phyloP scores from a whole-genome alignment of 768 basidiomycete species.

The Pleurotus tuoliensis region DNA sequence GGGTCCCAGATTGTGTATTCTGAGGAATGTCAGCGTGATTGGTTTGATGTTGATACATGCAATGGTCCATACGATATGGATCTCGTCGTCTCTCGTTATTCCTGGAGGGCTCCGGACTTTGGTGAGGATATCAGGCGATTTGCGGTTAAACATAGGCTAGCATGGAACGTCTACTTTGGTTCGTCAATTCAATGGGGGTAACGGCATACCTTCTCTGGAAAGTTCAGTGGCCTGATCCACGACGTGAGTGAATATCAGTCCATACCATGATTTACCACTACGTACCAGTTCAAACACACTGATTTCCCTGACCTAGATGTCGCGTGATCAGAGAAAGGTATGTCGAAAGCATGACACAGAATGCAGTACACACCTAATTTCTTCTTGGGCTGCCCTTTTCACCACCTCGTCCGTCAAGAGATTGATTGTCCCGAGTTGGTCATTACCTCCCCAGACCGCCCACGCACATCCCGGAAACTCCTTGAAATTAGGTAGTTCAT shows the following conservation, averaged over 20 bases:
- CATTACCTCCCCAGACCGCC: constrained; percentile 63
- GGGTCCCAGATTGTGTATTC: constrained; percentile 71
- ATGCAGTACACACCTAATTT: constrained; percentile 44
- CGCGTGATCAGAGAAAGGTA: not conserved
- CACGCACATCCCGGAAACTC: constrained; percentile 62
- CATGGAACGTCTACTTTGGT: not conserved
- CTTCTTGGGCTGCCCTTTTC: constrained; percentile 50
- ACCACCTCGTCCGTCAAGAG: constrained; percentile 62
- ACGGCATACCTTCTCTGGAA: constrained; percentile 50
- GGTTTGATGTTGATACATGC: no score
- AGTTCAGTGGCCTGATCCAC: constrained; percentile 56
- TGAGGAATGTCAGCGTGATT: constrained; percentile 16
- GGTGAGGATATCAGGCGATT: constrained; percentile 48
- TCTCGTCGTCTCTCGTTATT: constrained; percentile 45
- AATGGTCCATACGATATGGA: constrained; percentile 45
- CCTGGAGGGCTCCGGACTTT: constrained; percentile 19
- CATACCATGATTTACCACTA: not conserved
- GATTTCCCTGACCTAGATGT: constrained; percentile 43
- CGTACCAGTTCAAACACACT: constrained; percentile 62
- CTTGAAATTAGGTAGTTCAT: constrained; percentile 43
- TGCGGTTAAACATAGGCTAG: constrained; percentile 56
- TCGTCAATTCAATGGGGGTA: not conserved
- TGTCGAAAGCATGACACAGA: not conserved
- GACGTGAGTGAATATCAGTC: not conserved
- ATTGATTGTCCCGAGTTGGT: constrained; percentile 66